Evolutionary conservation across 1,284 basidiomycete species (phyloP).

Genomic region (Omphalotus olearius): DNA sequence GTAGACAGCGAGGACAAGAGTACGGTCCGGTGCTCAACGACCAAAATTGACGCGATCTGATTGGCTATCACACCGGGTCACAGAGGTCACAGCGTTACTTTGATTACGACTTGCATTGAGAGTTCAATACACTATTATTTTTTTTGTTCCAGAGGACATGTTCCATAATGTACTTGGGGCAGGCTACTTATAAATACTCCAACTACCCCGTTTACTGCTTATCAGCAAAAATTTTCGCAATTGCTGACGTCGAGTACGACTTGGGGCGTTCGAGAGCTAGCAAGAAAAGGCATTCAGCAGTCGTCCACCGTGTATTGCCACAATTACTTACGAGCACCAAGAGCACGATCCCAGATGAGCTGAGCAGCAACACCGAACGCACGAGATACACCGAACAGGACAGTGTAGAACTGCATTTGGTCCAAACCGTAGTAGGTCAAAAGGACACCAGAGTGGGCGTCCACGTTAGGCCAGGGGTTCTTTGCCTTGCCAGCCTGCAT

Average conservation of each 20-base stretch:
- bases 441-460: conserved; percentile 95
- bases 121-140: too few relatives aligned
- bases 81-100: too few relatives aligned
- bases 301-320: neutral
- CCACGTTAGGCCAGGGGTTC: conserved; percentile 94
- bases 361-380: conserved; percentile 89
- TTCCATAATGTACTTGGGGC: too few relatives aligned
- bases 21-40: neutral
- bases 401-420: conserved; percentile 94
- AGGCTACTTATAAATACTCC: neutral
- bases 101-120: too few relatives aligned
- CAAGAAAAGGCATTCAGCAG: neutral
- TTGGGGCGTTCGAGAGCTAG: conserved; percentile 83
- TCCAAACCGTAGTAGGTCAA: conserved; percentile 86
- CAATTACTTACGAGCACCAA: conserved; percentile 75
- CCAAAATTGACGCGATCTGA: too few relatives aligned
- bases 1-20: neutral
- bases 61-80: too few relatives aligned
- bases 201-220: conserved; percentile 28
- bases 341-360: conserved; percentile 93
- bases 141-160: too few relatives aligned
- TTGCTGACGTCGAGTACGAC: conserved; percentile 76
- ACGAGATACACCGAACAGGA: conserved; percentile 94
- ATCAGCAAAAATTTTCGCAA: conserved; percentile 69
- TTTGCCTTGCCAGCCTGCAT: conserved; percentile 86